These are phyloP conservation scores for Gaeumannomyces sp. DNA, from an alignment of 2,329 filamentous ascomycete genomes.

Conservation along the genomic window DNA sequence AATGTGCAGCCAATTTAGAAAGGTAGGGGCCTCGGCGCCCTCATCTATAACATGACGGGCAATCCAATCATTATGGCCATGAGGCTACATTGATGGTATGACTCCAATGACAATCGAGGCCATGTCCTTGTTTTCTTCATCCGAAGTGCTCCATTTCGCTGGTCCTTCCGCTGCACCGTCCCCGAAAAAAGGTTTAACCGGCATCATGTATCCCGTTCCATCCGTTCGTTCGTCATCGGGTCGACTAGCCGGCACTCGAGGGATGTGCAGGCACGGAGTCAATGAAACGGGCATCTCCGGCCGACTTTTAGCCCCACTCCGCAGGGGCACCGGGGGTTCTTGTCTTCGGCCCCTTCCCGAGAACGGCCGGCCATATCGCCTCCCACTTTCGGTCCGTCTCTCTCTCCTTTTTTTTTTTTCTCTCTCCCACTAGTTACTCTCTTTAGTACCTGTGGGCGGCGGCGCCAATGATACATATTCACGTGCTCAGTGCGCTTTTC, in stretches of 20 bases:
- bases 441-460: too few species aligned
- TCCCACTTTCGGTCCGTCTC: neutral
- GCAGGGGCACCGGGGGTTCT: neutral
- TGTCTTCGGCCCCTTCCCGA: neutral
- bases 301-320: neutral
- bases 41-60: too few species aligned
- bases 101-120: too few species aligned
- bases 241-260: neutral
- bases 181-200: neutral
- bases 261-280: neutral
- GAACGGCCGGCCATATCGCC: neutral
- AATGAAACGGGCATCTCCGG: neutral
- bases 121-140: neutral
- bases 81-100: neutral
- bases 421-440: neutral
- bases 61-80: too few species aligned
- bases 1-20: too few species aligned
- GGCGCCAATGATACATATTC: neutral
- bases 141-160: neutral
- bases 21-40: too few species aligned
- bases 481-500: neutral
- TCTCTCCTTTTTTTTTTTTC: too few species aligned
- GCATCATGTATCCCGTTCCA: neutral
- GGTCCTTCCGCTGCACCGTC: too few species aligned
- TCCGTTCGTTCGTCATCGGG: neutral